Conservation (phyloP, 768 basidiomycete genomes). For the Gyrodon lividus region DNA sequence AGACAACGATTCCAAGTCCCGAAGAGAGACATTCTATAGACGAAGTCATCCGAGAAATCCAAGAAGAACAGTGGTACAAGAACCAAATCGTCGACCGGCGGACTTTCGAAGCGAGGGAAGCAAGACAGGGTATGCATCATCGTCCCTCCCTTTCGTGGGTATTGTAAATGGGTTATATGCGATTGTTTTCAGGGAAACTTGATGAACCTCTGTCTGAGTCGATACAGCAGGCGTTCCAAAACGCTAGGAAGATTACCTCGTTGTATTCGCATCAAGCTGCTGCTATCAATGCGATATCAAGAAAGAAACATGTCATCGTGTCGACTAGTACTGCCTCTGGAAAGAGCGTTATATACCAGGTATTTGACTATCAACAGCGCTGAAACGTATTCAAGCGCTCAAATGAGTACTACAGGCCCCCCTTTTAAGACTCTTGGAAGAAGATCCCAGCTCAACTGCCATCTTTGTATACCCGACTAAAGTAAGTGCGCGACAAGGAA, state of each 20-base stretch:
- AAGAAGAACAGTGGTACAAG: constrained; percentile 60
- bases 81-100: constrained; percentile 65
- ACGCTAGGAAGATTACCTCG: constrained; percentile 57
- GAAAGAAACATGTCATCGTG: constrained; percentile 73
- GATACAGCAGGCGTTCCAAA: constrained; percentile 53
- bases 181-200: constrained; percentile 39
- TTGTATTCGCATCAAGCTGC: constrained; percentile 71
- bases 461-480: constrained; percentile 91
- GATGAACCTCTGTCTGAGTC: constrained; percentile 56
- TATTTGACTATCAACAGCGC: constrained; percentile 23
- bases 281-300: constrained; percentile 63
- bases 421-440: constrained; percentile 61
- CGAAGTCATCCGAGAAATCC: constrained; percentile 56
- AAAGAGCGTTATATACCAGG: constrained; percentile 87
- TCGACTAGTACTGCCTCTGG: constrained; percentile 91
- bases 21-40: constrained; percentile 57
- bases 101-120: constrained; percentile 51
- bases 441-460: constrained; percentile 59
- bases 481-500: constrained; percentile 32
- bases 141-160: not conserved
- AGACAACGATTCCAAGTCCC: constrained; percentile 36
- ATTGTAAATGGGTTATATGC: not conserved
- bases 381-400: not conserved
- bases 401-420: constrained; percentile 53
- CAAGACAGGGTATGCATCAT: constrained; percentile 44